A percentile compares a stretch with the other conserved stretches of the same genome.
phyloP scores from a whole-genome alignment of 2,329 filamentous ascomycete species.

The Lachnellula suecica region DNA sequence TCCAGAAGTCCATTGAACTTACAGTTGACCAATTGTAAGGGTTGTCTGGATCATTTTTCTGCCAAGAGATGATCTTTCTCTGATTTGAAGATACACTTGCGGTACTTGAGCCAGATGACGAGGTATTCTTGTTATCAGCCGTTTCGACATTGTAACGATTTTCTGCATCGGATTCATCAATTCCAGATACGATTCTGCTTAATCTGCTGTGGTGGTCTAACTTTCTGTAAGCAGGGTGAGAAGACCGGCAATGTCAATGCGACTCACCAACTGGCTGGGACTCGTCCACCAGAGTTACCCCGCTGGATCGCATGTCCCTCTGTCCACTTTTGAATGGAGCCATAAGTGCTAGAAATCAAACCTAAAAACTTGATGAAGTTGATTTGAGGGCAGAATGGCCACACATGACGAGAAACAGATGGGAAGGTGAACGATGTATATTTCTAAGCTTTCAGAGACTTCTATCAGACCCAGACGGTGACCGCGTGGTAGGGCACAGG shows the following conservation, averaged over 20 bases:
- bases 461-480: neutral
- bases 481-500: neutral
- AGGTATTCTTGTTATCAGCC: constrained; percentile 35
- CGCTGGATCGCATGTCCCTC: too few relatives aligned
- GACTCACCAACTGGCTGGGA: constrained; percentile 9
- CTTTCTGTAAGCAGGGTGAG: neutral
- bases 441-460: neutral
- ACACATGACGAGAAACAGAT: too few relatives aligned
- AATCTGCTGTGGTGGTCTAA: constrained; percentile 17
- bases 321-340: too few relatives aligned
- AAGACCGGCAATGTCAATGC: neutral
- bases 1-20: too few relatives aligned
- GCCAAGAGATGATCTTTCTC: constrained; percentile 28
- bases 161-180: constrained; percentile 42
- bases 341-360: too few relatives aligned
- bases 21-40: constrained; percentile 32
- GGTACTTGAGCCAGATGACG: constrained; percentile 23
- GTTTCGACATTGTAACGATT: constrained; percentile 42
- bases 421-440: too few relatives aligned
- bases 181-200: constrained; percentile 23
- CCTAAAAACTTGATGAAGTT: too few relatives aligned
- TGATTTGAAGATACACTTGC: constrained; percentile 15
- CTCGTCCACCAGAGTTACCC: too few relatives aligned
- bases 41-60: constrained; percentile 29
- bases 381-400: too few relatives aligned